A percentile compares a stretch with the other conserved stretches of the same genome.
Evolutionary conservation across 768 basidiomycete genomes (phyloP).

Genomic region (Gloeophyllum trabeum): DNA sequence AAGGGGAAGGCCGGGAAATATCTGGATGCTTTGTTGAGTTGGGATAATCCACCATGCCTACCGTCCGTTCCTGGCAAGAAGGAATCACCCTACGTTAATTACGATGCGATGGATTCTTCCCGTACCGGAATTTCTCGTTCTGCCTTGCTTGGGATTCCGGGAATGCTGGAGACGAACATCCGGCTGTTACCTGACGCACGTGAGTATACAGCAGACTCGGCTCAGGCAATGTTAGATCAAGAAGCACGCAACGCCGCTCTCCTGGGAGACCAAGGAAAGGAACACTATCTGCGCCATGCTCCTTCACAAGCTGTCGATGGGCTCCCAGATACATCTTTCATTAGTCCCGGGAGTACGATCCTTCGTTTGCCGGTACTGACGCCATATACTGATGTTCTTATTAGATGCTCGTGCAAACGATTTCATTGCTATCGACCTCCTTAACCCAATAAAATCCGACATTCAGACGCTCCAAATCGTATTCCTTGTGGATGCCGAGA

Average conservation of each 20-base stretch:
- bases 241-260: constrained; percentile 22
- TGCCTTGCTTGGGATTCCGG: constrained; percentile 32
- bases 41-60: background rate
- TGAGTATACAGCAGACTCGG: constrained; percentile 12
- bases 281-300: constrained; percentile 31
- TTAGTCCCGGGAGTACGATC: constrained; percentile 31
- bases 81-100: constrained; percentile 15
- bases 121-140: constrained; percentile 17
- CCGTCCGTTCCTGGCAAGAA: no score
- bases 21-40: constrained; percentile 6
- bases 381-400: no score
- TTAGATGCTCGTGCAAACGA: no score
- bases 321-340: constrained; percentile 34
- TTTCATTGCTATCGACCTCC: no score
- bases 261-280: constrained; percentile 22
- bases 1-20: constrained; percentile 35
- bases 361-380: no score
- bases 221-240: constrained; percentile 29
- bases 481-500: constrained; percentile 24
- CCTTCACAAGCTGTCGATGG: constrained; percentile 49
- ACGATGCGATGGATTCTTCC: background rate
- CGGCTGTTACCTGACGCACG: constrained; percentile 24
- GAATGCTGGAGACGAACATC: constrained; percentile 43
- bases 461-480: constrained; percentile 18
- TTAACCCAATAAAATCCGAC: no score